Evolutionary conservation across 441 rosid species (phyloP).

Genomic region (Populus trichocarpa): DNA sequence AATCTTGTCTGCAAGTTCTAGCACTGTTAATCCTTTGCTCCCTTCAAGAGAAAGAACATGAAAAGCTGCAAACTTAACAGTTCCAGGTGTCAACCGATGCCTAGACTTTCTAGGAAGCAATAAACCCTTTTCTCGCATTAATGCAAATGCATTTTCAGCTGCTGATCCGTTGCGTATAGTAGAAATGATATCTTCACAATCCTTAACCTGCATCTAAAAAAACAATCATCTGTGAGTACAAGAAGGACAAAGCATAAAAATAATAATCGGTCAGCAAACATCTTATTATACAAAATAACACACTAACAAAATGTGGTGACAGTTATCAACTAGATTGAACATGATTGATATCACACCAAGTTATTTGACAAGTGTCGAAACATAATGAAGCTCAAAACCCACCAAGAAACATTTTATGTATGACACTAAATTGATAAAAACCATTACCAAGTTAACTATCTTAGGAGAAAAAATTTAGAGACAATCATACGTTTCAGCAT

Average conservation of each 20-base stretch:
- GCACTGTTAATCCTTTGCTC: conserved; percentile 81
- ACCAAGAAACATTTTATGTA: neutral
- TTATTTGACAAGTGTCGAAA: neutral
- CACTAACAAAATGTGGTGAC: neutral
- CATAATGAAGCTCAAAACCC: neutral
- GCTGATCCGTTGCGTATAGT: conserved; percentile 93
- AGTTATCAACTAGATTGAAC: neutral
- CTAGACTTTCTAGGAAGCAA: conserved; percentile 89
- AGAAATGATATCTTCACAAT: conserved; percentile 69
- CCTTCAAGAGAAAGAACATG: conserved; percentile 99
- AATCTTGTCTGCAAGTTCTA: conserved; percentile 97
- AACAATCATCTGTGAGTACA: conserved; percentile 4
- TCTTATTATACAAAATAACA: neutral
- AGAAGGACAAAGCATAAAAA: neutral
- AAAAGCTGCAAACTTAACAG: conserved; percentile 99
- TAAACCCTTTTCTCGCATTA: conserved; percentile 95
- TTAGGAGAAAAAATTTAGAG: neutral
- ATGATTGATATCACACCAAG: neutral
- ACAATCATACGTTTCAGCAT: neutral
- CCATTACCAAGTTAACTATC: neutral
- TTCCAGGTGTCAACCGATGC: conserved; percentile 99
- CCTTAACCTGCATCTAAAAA: conserved; percentile 61
- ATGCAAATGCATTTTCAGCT: conserved; percentile 92
- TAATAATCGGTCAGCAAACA: neutral
- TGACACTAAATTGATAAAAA: neutral